Percentiles rank a stretch among this genome's conserved stretches.
phyloP scores from a whole-genome alignment of 2,329 filamentous ascomycete species.

The Catunica adiposa region DNA sequence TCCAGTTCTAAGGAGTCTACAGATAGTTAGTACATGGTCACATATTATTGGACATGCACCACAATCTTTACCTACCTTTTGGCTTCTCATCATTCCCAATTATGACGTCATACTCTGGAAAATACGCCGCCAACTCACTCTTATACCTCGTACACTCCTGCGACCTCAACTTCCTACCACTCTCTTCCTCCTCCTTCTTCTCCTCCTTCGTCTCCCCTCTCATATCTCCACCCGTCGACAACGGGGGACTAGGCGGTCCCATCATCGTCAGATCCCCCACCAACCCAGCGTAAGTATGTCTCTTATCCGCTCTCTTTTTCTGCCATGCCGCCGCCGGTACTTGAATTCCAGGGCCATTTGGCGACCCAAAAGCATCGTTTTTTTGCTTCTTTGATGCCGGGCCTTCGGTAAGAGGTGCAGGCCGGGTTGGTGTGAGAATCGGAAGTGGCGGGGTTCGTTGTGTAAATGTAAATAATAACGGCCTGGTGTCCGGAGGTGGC shows the following conservation, averaged over 20 bases:
- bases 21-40: not conserved
- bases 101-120: conserved; percentile 85
- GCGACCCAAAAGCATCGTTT: not conserved
- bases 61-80: conserved; percentile 40
- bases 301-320: not conserved
- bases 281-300: not conserved
- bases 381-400: not conserved
- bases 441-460: too few species aligned
- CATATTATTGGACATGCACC: not conserved
- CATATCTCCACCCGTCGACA: not conserved
- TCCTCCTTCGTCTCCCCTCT: not conserved
- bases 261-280: not conserved
- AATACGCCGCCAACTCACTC: conserved; percentile 81
- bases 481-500: too few species aligned
- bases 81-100: conserved; percentile 66
- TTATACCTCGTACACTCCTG: conserved; percentile 75
- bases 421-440: not conserved
- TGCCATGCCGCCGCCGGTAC: not conserved
- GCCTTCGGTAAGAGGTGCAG: not conserved
- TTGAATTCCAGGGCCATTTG: not conserved
- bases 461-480: too few species aligned
- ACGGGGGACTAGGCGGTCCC: not conserved
- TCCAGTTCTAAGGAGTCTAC: not conserved
- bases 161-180: conserved; percentile 65
- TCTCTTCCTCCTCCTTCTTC: conserved; percentile 37